Percentiles rank a stretch among this genome's conserved stretches.
phyloP scores from a whole-genome alignment of 2,329 filamentous ascomycete species.

The Ophiostoma australiae region DNA sequence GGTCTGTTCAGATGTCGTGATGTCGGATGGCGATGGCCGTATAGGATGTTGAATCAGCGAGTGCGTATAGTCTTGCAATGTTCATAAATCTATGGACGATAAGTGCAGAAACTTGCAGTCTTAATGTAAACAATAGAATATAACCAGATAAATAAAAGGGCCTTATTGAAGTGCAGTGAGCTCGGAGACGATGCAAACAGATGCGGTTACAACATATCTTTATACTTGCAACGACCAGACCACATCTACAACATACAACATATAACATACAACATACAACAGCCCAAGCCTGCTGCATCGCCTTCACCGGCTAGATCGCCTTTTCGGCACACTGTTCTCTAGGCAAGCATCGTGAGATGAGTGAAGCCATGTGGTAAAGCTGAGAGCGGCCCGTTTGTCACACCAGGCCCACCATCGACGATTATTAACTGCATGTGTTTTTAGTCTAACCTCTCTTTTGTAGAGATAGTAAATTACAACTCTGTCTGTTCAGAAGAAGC shows the following conservation, averaged over 20 bases:
- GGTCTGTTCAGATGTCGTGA: not conserved
- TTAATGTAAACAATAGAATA: no score
- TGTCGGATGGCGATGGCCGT: not conserved
- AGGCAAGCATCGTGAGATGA: slow-evolving; percentile 9
- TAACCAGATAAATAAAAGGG: not conserved
- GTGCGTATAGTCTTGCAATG: not conserved
- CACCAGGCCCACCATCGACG: slow-evolving; percentile 13
- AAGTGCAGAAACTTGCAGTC: no score
- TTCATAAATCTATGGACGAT: no score
- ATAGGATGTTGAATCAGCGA: not conserved
- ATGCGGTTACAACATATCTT: not conserved
- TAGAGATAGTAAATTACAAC: not conserved
- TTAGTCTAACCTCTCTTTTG: no score
- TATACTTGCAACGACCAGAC: not conserved
- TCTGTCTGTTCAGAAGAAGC: not conserved
- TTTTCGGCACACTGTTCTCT: not conserved
- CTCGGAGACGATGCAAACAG: not conserved
- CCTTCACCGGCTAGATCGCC: not conserved
- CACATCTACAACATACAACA: not conserved
- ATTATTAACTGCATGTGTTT: not conserved
- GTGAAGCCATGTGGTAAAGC: slow-evolving; percentile 9
- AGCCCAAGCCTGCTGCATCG: not conserved
- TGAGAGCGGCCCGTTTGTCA: slow-evolving; percentile 23
- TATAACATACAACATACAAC: not conserved
- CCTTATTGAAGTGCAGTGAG: not conserved